Evolutionary conservation across 306 rosid genomes (phyloP).

Genomic region (Canavalia ensiformis): DNA sequence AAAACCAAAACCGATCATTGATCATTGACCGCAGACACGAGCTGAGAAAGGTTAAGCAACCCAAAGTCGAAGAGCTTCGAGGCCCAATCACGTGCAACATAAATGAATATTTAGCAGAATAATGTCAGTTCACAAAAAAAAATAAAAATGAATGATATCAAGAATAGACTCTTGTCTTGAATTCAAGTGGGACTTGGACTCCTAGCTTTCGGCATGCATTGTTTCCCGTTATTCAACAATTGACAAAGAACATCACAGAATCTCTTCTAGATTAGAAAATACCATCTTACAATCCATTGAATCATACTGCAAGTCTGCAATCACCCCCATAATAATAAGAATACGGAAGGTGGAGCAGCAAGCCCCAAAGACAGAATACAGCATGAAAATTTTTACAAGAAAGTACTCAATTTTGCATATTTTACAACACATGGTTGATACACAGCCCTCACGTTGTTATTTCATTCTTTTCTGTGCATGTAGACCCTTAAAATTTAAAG

Average conservation of each 20-base stretch:
- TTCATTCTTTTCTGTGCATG: constrained; percentile 44
- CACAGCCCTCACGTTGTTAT: constrained; percentile 11
- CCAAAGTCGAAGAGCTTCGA: not conserved
- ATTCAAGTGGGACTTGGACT: not conserved
- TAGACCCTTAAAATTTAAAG: constrained; percentile 21
- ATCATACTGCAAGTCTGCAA: not conserved
- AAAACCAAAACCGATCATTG: not conserved
- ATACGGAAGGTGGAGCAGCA: not conserved
- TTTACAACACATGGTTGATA: constrained; percentile 34
- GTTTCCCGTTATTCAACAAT: not conserved
- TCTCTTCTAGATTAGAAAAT: not conserved
- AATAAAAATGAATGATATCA: not conserved
- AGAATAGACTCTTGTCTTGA: not conserved
- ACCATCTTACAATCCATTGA: constrained; percentile 4
- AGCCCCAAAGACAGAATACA: not conserved
- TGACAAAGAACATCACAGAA: not conserved
- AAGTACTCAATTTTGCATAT: not conserved
- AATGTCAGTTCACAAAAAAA: not conserved
- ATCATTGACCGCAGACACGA: not conserved
- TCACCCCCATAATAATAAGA: not conserved
- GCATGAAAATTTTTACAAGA: not conserved
- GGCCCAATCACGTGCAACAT: not conserved
- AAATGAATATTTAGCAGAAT: not conserved
- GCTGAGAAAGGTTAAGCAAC: not conserved
- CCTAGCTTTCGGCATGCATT: not conserved